These are phyloP conservation scores for Hypoxylon sp. DNA, from an alignment of 2,329 filamentous ascomycete genomes.

Conservation along the genomic window DNA sequence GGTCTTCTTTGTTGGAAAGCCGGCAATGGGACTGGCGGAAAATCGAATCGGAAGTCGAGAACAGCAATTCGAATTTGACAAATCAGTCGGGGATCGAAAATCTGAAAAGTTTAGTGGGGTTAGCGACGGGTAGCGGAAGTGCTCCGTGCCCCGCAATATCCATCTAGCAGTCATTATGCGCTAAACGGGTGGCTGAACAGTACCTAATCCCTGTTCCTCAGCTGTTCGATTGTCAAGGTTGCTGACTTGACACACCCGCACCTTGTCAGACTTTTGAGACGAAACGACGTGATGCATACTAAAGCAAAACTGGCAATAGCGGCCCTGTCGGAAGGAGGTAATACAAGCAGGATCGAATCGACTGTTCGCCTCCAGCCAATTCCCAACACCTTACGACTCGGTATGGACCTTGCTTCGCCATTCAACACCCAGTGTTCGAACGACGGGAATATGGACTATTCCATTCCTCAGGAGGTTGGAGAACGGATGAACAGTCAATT, in stretches of 20 bases:
- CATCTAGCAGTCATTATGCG: neutral
- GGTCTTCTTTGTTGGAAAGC: neutral
- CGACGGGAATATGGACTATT: neutral
- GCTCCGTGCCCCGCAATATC: constrained; percentile 16
- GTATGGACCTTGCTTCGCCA: neutral
- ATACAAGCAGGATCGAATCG: neutral
- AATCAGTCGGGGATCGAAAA: constrained; percentile 6
- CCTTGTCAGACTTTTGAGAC: neutral
- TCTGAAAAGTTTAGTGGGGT: constrained; percentile 29
- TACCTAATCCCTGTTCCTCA: constrained; percentile 6
- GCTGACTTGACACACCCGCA: neutral
- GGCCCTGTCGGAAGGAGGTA: neutral
- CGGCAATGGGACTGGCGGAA: neutral
- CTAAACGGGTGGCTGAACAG: neutral
- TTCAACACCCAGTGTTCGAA: neutral
- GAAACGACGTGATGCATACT: neutral
- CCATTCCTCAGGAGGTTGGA: neutral
- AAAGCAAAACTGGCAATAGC: neutral
- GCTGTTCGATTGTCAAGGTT: neutral
- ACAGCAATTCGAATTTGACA: neutral
- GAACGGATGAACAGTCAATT: too few species aligned
- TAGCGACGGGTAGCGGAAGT: constrained; percentile 18
- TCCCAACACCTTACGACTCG: neutral
- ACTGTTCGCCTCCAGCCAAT: neutral
- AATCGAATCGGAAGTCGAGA: neutral